Conservation (phyloP, 352 stramenopile genomes). For the Phytophthora pseudosyringae region DNA sequence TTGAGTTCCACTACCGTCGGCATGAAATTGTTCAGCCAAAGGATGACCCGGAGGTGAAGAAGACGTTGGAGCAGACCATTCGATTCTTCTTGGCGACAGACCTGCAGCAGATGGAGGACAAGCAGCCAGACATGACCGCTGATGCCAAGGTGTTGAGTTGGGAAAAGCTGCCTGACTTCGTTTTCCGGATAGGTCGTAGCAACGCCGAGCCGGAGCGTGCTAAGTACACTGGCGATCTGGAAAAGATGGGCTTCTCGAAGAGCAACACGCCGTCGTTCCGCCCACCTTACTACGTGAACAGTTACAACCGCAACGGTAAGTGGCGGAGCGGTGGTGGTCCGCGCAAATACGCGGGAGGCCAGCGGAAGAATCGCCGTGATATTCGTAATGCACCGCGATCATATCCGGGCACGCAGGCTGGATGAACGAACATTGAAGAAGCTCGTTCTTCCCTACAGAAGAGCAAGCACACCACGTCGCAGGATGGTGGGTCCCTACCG, state of each 20-base stretch:
- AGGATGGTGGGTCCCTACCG: constrained; percentile 2
- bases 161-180: constrained; percentile 73
- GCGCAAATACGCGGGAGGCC: constrained; percentile 57
- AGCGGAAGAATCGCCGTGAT: constrained; percentile 45
- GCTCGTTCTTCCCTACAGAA: constrained; percentile 6
- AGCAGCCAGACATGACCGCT: constrained; percentile 69
- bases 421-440: constrained; percentile 30
- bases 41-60: constrained; percentile 76
- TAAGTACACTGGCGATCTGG: constrained; percentile 69
- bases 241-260: constrained; percentile 60
- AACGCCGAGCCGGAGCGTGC: constrained; percentile 57
- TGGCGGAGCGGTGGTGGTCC: constrained; percentile 49
- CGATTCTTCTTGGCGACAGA: constrained; percentile 87
- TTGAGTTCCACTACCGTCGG: constrained; percentile 72
- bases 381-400: constrained; percentile 35
- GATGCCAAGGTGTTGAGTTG: constrained; percentile 60
- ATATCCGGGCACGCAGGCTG: constrained; percentile 35
- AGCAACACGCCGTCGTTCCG: constrained; percentile 55
- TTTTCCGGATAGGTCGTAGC: constrained; percentile 60
- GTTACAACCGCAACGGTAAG: constrained; percentile 56
- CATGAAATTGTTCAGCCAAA: constrained; percentile 42
- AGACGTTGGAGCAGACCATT: constrained; percentile 78
- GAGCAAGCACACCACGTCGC: constrained; percentile 14
- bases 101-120: constrained; percentile 82
- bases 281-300: constrained; percentile 51